Percentiles rank a stretch among this genome's conserved stretches.
Conservation (phyloP, 2,329 filamentous ascomycete species). For the Didymella exigua region DNA sequence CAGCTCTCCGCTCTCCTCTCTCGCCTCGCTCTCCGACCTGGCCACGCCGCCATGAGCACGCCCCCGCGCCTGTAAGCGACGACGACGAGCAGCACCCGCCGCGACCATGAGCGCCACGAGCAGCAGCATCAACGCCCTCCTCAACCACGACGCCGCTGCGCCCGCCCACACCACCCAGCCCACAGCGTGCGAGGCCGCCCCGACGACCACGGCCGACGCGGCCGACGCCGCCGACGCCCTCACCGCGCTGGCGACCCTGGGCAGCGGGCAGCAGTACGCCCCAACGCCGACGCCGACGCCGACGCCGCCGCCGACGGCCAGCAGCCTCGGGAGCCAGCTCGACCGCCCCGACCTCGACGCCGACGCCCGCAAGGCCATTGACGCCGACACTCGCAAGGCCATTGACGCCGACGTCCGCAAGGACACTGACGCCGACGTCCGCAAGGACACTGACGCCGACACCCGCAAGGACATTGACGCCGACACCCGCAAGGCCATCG, state of each 20-base stretch:
- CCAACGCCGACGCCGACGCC: constrained; percentile 25
- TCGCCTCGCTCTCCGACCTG: background rate
- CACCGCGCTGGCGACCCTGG: constrained; percentile 43
- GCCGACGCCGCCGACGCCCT: constrained; percentile 51
- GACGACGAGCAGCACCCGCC: background rate
- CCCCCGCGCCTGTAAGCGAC: constrained; percentile 3
- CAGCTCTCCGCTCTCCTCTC: no score
- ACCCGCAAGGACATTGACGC: constrained; percentile 38
- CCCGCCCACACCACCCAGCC: constrained; percentile 20
- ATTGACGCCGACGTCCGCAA: constrained; percentile 50
- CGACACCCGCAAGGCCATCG: constrained; percentile 52
- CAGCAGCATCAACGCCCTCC: constrained; percentile 45
- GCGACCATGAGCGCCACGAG: constrained; percentile 20
- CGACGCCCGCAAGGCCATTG: constrained; percentile 48
- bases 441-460: constrained; percentile 50
- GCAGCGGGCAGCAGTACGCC: constrained; percentile 41
- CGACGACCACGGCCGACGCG: constrained; percentile 44
- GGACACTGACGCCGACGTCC: constrained; percentile 48
- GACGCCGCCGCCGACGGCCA: constrained; percentile 41
- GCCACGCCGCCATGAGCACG: background rate
- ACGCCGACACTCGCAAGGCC: constrained; percentile 38
- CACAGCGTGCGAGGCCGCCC: no score
- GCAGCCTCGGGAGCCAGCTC: constrained; percentile 37
- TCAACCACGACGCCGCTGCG: constrained; percentile 40
- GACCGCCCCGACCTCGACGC: constrained; percentile 33